These are phyloP conservation scores for Zalaria sp. DNA, from an alignment of 2,329 filamentous ascomycete species.

Conservation along the genomic window DNA sequence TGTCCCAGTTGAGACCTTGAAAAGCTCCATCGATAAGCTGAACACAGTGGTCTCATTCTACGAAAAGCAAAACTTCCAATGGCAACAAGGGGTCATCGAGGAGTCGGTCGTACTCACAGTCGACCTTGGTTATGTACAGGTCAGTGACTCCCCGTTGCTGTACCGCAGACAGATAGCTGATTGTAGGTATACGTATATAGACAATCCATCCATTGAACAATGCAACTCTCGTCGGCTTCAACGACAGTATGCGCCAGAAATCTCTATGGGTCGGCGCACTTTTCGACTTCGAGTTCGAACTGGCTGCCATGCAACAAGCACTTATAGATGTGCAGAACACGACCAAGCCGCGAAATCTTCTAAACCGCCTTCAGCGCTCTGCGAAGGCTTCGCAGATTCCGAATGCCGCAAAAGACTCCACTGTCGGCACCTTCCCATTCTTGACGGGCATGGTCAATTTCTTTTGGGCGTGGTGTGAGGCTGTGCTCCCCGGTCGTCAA, in stretches of 20 bases:
- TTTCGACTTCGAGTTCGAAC: constrained; percentile 6
- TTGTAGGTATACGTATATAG: constrained; percentile 8
- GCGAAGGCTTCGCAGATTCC: constrained; percentile 4
- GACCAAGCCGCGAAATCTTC: constrained; percentile 4
- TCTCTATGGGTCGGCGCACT: constrained; percentile 3
- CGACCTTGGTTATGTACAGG: background rate
- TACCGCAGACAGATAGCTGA: background rate
- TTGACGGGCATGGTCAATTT: constrained; percentile 4
- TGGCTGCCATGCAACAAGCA: constrained; percentile 6
- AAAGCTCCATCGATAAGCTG: background rate
- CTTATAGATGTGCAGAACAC: constrained; percentile 1
- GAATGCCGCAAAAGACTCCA: constrained; percentile 6
- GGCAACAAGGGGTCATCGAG: background rate
- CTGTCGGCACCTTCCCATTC: constrained; percentile 7
- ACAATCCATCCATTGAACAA: constrained; percentile 33
- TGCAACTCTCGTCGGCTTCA: constrained; percentile 23
- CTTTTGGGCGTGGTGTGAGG: background rate
- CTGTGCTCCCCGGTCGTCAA: background rate
- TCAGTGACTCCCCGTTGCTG: background rate
- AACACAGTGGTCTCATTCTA: background rate
- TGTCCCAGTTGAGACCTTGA: background rate
- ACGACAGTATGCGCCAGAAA: background rate
- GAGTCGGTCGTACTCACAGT: background rate
- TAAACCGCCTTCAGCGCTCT: constrained; percentile 10
- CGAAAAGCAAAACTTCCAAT: background rate